Evolutionary conservation across 108 stramenopile species (phyloP).

Genomic region (Skeletonema grethae): DNA sequence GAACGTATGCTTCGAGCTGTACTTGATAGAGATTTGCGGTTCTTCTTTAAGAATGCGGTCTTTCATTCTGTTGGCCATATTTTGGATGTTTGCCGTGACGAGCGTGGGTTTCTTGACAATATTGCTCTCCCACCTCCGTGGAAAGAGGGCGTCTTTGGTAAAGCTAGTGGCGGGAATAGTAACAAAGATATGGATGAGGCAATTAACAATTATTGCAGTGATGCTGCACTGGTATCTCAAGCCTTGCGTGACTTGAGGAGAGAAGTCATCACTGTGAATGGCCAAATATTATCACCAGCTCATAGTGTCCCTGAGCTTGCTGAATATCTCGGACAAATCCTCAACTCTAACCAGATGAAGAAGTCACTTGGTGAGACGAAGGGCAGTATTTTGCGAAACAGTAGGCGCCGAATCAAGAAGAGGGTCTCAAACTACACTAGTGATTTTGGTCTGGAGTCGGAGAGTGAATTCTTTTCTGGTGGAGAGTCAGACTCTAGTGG

Average conservation of each 20-base stretch:
- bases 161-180: slow-evolving; percentile 15
- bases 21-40: slow-evolving; percentile 63
- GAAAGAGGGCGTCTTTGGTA: slow-evolving; percentile 45
- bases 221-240: slow-evolving; percentile 63
- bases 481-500: slow-evolving; percentile 21
- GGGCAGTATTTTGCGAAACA: slow-evolving; percentile 1
- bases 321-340: slow-evolving; percentile 55
- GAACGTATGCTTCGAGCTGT: slow-evolving; percentile 66
- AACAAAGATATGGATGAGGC: slow-evolving; percentile 32
- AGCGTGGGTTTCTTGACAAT: slow-evolving; percentile 60
- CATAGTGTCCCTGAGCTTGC: slow-evolving; percentile 72
- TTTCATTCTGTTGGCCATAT: slow-evolving; percentile 85
- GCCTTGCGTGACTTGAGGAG: slow-evolving; percentile 81
- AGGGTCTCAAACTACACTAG: slow-evolving; percentile 25
- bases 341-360: slow-evolving; percentile 58
- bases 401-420: slow-evolving; percentile 13
- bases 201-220: slow-evolving; percentile 41
- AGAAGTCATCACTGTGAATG: slow-evolving; percentile 86
- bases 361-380: slow-evolving; percentile 21
- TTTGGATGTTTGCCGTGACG: slow-evolving; percentile 77
- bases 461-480: slow-evolving; percentile 34
- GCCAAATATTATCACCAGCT: slow-evolving; percentile 77
- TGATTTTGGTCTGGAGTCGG: slow-evolving; percentile 43
- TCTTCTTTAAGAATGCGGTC: slow-evolving; percentile 73
- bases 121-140: slow-evolving; percentile 71